Evolutionary conservation across 768 basidiomycete genomes (phyloP), one percentile per base, ranked within the genome.

Genomic region (Glaciozyma antarctica): DNA sequence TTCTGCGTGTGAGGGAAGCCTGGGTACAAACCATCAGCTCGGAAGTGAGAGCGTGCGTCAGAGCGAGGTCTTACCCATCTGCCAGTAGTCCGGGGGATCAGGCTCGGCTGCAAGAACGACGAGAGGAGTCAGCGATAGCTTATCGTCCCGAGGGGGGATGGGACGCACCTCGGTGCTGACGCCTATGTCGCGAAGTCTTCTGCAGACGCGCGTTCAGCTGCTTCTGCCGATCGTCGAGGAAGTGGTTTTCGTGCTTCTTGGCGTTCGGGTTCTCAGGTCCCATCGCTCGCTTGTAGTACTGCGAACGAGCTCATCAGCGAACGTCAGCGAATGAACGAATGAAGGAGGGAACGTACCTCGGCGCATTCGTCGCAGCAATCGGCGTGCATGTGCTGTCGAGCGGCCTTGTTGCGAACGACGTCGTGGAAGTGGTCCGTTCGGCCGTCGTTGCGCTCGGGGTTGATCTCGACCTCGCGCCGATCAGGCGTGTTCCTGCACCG

Each of bases 1-100:
- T 89, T 84, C 75, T 93, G 91, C 5, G 91, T 92, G 69, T 81
- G 80, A 2, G 92, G 92, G 74, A 97, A 93, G 2, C 87, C 90
- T 63, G 93, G 81, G 88, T 64, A 63, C 22, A 16, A 44, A 64
- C 22, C 8, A 21, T 28, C 15, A n/a, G 28, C 10, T 21, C 8
- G 19, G 21, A 10, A 22, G 12, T 30, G 52, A 28, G 44, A 44
- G 8, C 7, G 12, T 17, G 19, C 10, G 22, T 30, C n/a, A 22
- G 6, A 44, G 9, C 22, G 10, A 1, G 9, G 48, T 28, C 34
- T 26, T 47, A 61, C 65, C 69, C 47, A 67, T 54, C 26, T 66
- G 72, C 73, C 90, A 93, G 76, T 88, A 94, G 21, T 84, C 85
- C 1, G 89, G 90, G 16, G 92, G 92, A 2, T 89, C 91, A 58